phyloP scores from a whole-genome alignment of 1,139 yeast genomes.

The Diutina neorugosa region DNA sequence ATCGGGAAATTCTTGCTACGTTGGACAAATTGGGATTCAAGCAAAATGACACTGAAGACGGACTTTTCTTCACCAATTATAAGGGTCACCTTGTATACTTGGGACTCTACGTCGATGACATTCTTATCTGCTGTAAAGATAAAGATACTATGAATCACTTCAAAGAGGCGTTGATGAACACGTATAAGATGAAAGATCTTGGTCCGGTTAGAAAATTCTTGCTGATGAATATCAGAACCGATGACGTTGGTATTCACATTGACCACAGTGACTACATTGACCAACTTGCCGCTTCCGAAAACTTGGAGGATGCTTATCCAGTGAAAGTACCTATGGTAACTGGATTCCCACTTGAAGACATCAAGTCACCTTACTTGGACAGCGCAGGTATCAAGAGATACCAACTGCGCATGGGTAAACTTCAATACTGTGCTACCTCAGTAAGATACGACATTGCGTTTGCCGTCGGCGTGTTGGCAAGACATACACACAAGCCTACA shows the following conservation, averaged over 20 bases:
- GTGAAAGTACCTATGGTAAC: no score
- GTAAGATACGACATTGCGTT: no score
- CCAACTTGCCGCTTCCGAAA: no score
- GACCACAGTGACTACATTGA: not conserved
- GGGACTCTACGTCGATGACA: not conserved
- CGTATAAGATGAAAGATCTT: not conserved
- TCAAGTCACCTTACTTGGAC: no score
- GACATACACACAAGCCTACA: no score
- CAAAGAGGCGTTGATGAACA: not conserved
- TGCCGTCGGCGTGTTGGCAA: no score
- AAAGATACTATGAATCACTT: not conserved
- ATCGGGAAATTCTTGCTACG: not conserved
- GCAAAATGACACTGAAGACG: not conserved
- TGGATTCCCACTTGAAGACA: no score
- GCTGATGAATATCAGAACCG: not conserved
- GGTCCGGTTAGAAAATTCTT: not conserved
- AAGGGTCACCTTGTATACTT: not conserved
- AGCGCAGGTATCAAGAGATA: no score
- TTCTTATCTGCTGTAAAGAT: not conserved
- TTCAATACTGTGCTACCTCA: no score
- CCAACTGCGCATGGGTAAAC: no score
- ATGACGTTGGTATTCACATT: not conserved
- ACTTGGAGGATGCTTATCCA: no score
- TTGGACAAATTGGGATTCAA: not conserved
- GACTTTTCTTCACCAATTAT: not conserved